Evolutionary conservation across 257 asterid genomes (phyloP).

Genomic region (Solanum pennellii): DNA sequence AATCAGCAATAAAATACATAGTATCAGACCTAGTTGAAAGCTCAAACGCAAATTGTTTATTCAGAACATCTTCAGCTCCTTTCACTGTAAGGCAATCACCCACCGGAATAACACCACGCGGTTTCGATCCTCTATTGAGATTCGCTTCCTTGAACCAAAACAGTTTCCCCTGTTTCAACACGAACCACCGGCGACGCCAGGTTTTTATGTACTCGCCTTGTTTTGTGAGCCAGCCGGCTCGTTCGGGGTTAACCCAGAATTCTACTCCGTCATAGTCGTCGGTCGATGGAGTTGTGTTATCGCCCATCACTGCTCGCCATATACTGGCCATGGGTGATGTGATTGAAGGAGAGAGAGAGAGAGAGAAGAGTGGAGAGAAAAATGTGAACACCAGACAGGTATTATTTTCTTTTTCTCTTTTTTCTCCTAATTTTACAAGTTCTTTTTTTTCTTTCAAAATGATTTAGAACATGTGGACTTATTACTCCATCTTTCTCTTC

Average conservation of each 20-base stretch:
- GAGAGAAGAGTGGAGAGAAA: not conserved
- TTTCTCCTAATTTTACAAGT: not conserved
- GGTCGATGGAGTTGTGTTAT: slow-evolving; percentile 36
- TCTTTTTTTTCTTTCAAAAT: no score
- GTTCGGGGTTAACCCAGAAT: slow-evolving; percentile 80
- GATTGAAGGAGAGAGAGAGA: not conserved
- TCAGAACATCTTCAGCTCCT: slow-evolving; percentile 89
- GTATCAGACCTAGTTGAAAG: slow-evolving; percentile 66
- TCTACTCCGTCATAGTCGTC: slow-evolving; percentile 71
- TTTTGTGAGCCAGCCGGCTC: slow-evolving; percentile 80
- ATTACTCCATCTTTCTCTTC: no score
- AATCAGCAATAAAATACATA: slow-evolving; percentile 85
- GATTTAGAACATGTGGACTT: not conserved
- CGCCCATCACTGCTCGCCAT: slow-evolving; percentile 81
- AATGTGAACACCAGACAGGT: not conserved
- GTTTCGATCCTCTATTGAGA: slow-evolving; percentile 52
- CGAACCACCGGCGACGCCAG: slow-evolving; percentile 99
- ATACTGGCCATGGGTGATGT: slow-evolving; percentile 33
- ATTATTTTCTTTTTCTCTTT: not conserved
- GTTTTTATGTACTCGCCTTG: slow-evolving; percentile 98
- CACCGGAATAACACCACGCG: slow-evolving; percentile 85
- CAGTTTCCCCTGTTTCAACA: slow-evolving; percentile 76
- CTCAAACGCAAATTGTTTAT: slow-evolving; percentile 76
- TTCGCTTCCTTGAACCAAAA: slow-evolving; percentile 92
- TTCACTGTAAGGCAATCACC: slow-evolving; percentile 74